These are phyloP conservation scores for Tolypocladium ophioglossoides DNA, from an alignment of 2,329 filamentous ascomycete genomes.

Conservation along the genomic window DNA sequence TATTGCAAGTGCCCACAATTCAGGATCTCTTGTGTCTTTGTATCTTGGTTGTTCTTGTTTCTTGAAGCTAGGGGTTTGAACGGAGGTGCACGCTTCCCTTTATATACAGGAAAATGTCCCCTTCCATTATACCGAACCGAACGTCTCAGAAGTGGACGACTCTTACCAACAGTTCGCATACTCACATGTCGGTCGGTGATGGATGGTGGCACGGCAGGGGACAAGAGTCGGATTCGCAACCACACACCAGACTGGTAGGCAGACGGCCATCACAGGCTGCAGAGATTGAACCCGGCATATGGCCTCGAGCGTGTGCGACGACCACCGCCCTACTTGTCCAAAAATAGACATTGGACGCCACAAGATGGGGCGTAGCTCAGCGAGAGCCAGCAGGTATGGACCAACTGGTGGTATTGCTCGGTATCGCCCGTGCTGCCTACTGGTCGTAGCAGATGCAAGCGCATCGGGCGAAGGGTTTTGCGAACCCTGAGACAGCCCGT, in stretches of 20 bases:
- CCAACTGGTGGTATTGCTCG: background rate
- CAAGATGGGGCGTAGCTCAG: background rate
- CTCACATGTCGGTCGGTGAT: background rate
- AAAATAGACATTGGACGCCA: background rate
- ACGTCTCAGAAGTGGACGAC: background rate
- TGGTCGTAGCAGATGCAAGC: background rate
- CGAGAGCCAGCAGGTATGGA: background rate
- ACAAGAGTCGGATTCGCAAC: conserved; percentile 2
- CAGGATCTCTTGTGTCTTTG: background rate
- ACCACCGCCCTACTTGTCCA: background rate
- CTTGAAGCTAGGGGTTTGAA: background rate
- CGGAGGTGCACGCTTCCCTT: background rate
- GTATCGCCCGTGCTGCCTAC: background rate
- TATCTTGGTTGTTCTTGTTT: background rate
- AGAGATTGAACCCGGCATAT: background rate
- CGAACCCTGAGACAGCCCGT: background rate
- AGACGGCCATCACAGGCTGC: background rate
- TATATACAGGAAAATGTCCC: no score
- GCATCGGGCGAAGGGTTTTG: background rate
- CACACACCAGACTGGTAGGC: background rate
- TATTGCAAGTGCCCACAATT: background rate
- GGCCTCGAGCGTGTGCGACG: background rate
- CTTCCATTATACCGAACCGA: no score
- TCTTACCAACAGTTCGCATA: background rate
- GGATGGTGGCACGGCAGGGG: conserved; percentile 2